These are phyloP conservation scores for Lithohypha guttulata DNA, from an alignment of 2,329 filamentous ascomycete genomes.

Conservation along the genomic window DNA sequence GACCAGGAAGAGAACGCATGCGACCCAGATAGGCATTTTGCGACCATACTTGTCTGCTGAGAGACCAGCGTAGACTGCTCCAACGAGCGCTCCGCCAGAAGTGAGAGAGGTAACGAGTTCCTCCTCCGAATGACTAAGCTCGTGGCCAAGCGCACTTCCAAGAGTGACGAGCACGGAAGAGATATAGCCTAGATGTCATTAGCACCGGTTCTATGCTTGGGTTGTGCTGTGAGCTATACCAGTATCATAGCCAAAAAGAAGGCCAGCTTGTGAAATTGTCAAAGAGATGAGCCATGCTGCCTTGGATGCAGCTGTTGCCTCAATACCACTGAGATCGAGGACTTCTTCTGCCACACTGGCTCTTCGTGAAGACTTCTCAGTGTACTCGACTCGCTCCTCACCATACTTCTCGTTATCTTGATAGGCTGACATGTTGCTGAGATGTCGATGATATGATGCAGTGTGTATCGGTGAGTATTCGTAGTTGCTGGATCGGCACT, in stretches of 20 bases:
- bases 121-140: conserved; percentile 34
- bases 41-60: conserved; percentile 69
- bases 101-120: conserved; percentile 44
- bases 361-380: neutral
- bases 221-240: neutral
- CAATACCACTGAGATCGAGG: conserved; percentile 1
- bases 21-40: conserved; percentile 63
- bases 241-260: conserved; percentile 37
- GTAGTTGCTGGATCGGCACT: no score
- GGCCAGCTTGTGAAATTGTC: conserved; percentile 26
- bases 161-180: conserved; percentile 36
- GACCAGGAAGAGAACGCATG: conserved; percentile 61
- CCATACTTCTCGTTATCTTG: no score
- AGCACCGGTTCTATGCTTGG: neutral
- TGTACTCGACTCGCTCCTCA: conserved; percentile 7
- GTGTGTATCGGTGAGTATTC: no score
- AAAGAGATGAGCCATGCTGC: conserved; percentile 29
- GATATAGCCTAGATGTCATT: conserved; percentile 27
- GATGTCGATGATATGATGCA: no score
- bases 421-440: no score
- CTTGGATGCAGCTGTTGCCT: conserved; percentile 9
- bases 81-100: conserved; percentile 64
- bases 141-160: conserved; percentile 27
- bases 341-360: conserved; percentile 6
- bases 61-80: conserved; percentile 70